Base-by-base conservation (phyloP, 2,329 filamentous ascomycete genomes). In the Penicillium sp. region DNA sequence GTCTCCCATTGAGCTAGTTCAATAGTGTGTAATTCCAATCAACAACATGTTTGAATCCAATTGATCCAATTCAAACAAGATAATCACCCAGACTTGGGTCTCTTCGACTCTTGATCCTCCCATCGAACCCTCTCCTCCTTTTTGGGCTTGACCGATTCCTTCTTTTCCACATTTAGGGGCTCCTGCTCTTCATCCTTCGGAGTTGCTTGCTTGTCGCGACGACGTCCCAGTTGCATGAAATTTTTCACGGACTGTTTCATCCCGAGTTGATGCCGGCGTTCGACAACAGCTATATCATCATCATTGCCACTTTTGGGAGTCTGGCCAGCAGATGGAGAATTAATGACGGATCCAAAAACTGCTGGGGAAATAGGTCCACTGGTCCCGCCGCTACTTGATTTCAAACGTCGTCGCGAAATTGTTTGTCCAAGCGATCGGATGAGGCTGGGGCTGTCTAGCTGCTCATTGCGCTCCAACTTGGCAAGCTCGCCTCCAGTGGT, bases 401-500 rank as follows among this genome's bases (percentile, higher is more conserved):
- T 73, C 44, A 70, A 49, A 19, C 69, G 74, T 24, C 70, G 67
- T 55, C 71, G 69, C 11, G 72, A 72, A 10, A 74, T 57, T 9
- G 55, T 67, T 51, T 75, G 78, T 11, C 42, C 42, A 45, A 45
- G 11, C 4, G 42, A 19, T 45, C 16, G n/a, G 51, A 81, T 67
- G 11, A 77, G 65, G 23, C 73, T 64, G 34, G 70, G 69, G 39
- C 70, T 75, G 39, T 75, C 70, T 43, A 77, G 75, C 2, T 70
- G 73, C 34, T 77, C 73, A 48, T 73, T 72, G 55, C 73, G 76
- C 67, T 80, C 79, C 56, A 83, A 64, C 28, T 85, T 82, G 49
- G 89, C 84, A 42, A 91, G 84, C 63, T 90, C 85, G 11, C 85
- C 84, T 16, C 84, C 79, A 14, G 90, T 77, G 0, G 90, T 96